Evolutionary conservation across 1,139 yeast species (phyloP).

Genomic region (Taphrina pruni): DNA sequence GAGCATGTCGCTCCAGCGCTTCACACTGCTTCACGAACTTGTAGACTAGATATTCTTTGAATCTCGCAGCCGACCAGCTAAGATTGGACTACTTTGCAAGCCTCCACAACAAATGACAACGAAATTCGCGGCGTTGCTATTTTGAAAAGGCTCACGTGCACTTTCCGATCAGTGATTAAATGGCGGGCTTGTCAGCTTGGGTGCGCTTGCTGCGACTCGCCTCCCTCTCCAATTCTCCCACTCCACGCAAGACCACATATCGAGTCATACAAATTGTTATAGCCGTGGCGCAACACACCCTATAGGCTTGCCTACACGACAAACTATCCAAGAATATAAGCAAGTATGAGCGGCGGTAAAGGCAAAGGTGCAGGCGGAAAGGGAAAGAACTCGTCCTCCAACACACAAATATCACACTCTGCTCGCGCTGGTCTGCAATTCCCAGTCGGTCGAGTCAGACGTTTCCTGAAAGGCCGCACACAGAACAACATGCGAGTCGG

Average conservation of each 20-base stretch:
- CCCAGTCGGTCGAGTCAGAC: slow-evolving; percentile 98
- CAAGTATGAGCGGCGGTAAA: slow-evolving; percentile 26
- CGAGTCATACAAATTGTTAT: background rate
- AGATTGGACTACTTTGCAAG: background rate
- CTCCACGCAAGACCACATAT: background rate
- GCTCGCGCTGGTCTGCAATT: slow-evolving; percentile 97
- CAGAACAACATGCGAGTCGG: slow-evolving; percentile 96
- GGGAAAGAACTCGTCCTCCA: slow-evolving; percentile 68
- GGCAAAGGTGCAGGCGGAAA: slow-evolving; percentile 63
- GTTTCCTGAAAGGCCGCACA: slow-evolving; percentile 89
- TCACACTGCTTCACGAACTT: no score
- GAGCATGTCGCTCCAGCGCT: no score
- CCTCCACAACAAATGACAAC: slow-evolving; percentile 20
- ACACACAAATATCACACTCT: slow-evolving; percentile 76
- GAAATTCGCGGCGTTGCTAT: slow-evolving; percentile 12
- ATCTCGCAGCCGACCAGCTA: no score
- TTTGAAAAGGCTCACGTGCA: slow-evolving; percentile 6
- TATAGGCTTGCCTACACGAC: no score
- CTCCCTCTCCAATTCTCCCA: background rate
- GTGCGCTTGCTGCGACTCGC: slow-evolving; percentile 8
- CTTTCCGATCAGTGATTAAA: slow-evolving; percentile 11
- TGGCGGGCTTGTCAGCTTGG: background rate
- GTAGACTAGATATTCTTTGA: no score
- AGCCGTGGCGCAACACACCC: no score
- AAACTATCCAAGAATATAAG: background rate